Base-by-base conservation (phyloP, 352 stramenopile species). In the Globisporangium orthogonon region DNA sequence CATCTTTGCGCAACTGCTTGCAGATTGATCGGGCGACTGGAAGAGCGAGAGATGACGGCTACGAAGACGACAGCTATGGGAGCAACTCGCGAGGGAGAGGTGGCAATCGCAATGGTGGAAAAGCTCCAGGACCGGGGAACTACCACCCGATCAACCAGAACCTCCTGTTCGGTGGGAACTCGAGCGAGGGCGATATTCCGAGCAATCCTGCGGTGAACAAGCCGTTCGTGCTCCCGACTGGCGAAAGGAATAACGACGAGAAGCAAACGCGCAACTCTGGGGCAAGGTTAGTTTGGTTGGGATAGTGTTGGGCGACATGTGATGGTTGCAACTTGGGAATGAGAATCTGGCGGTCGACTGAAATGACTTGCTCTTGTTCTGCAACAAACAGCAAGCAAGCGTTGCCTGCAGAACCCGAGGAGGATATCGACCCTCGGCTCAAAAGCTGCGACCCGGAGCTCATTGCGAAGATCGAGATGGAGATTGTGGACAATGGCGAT, bases 391-490 rank as follows among this genome's bases (percentile, higher is more conserved):
- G 52, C 28, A 62, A 72, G 11, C 58, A 67, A 37, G n/a, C 43
- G 13, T 30, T 60, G 11, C 57, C 47, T 30, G 49, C 69, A 30
- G 69, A 84, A 15, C 50, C 39, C 2, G 76, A 85, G 23, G 78
- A 97, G 30, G 83, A 98, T 31, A 79, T 99, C 43, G 96, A 97
- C 46, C 93, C 97, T 73, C 78, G 93, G 47, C 74, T 99, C 4
- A 89, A 91, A 59, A 96, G 90, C 35, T 95, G 95, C 18, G 96
- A 98, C 43, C 96, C 96, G 28, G 89, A 98, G 51, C 71, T 99
- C 11, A 89, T 99, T 43, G 80, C 98, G 52, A 97, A 97, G 60
- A 99, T 99, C 60, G 86, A 98, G 55, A 94, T 97, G 77, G 96
- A 99, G 71, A 98, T 99, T 60, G 85, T 99, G 10, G 89, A 99